phyloP scores from a whole-genome alignment of 2,329 filamentous ascomycete genomes.

The Metarhizium robertsii region DNA sequence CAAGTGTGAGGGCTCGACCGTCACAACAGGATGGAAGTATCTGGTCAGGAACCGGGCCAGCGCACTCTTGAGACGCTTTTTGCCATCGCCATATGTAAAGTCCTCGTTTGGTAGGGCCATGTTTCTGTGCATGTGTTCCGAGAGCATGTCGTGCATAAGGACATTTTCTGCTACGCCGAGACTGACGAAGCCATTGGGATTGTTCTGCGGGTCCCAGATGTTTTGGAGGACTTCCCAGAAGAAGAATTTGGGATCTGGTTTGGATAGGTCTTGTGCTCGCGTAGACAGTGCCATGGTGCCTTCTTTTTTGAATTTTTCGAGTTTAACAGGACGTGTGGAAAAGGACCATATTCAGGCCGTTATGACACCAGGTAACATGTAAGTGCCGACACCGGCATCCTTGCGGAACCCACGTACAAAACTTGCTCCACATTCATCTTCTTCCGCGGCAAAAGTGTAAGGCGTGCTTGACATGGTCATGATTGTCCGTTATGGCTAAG shows the following conservation, averaged over 20 bases:
- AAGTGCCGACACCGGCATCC: no score
- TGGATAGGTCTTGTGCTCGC: slow-evolving; percentile 17
- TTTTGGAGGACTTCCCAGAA: slow-evolving; percentile 34
- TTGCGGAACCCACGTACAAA: no score
- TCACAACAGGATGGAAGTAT: slow-evolving; percentile 18
- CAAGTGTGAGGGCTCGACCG: slow-evolving; percentile 23
- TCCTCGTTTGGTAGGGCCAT: slow-evolving; percentile 19
- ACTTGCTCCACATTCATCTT: no score
- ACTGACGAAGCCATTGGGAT: slow-evolving; percentile 36
- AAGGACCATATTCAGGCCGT: no score
- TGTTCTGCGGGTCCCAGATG: slow-evolving; percentile 29
- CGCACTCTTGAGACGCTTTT: slow-evolving; percentile 20
- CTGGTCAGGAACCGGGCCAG: slow-evolving; percentile 27
- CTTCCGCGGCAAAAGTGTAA: no score
- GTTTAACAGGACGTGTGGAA: no score
- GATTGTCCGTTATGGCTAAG: no score
- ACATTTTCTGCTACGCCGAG: slow-evolving; percentile 44
- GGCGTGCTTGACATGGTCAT: no score
- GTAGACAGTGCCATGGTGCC: slow-evolving; percentile 14
- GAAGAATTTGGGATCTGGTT: slow-evolving; percentile 17
- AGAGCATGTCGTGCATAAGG: slow-evolving; percentile 38
- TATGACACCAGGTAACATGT: no score
- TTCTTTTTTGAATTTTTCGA: no score
- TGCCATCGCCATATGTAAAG: slow-evolving; percentile 34
- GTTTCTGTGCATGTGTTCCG: slow-evolving; percentile 30